Evolutionary conservation across 768 basidiomycete species (phyloP), one percentile per base, ranked within the genome.

Genomic region (Termitomyces sp.): DNA sequence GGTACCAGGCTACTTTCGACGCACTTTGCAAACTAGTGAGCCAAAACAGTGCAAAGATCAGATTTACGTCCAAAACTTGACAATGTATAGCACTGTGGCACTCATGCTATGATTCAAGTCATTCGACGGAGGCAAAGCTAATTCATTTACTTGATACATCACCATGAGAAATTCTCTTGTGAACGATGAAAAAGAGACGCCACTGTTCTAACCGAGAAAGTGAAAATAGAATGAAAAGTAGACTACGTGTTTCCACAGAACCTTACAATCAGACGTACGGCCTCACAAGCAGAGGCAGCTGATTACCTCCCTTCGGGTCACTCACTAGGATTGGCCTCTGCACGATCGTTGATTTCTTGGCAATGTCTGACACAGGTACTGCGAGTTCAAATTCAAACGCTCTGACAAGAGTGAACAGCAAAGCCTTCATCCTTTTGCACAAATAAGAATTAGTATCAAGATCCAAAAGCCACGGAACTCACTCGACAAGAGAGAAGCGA

Each of bases 401-500:
- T 4, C 83, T 78, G 2, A 85, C 54, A 6, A 85, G 76, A 0
- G 76, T 74, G 57, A 84, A 85, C 0, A 85, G 56, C 4, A 77
- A 61, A 1, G 69, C 74, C 51, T 78, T 78, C 65, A 68, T 69
- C 56, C 74, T 75, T 33, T n/a, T 40, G 12, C 6, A 16, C n/a
- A 36, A 32, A 34, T 18, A 39, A 51, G 3, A 59, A 5, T 20
- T 34, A 37, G 10, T 36, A 24, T 6, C 20, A 22, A 4, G 20
- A 18, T 13, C 30, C 34, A 12, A 34, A 36, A 18, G 27, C 18
- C 16, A 26, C 14, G 8, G 16, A 30, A 20, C 80, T 53, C 46
- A 82, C 81, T 82, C 82, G 33, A 78, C 69, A 22, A 88, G 68
- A 13, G 87, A 75, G 67, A 88, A 88, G 4, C 83, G 79, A 65